These are phyloP conservation scores for Xylaria sp. DNA, from an alignment of 2,329 filamentous ascomycete genomes.

Conservation along the genomic window DNA sequence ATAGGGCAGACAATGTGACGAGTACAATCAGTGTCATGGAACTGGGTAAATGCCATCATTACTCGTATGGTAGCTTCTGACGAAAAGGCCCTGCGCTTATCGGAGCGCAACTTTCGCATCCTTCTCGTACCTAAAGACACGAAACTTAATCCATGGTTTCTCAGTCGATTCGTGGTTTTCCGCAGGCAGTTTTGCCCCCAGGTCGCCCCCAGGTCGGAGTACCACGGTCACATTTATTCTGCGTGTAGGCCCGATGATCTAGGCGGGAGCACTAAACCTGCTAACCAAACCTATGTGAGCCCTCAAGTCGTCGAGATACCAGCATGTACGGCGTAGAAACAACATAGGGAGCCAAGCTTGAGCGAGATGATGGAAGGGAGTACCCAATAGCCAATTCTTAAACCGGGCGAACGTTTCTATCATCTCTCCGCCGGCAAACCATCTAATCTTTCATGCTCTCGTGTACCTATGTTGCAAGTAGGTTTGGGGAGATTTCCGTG, in stretches of 20 bases:
- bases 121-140: neutral
- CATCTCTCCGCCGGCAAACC: too few species aligned
- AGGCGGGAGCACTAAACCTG: too few species aligned
- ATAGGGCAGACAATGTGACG: neutral
- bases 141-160: neutral
- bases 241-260: too few species aligned
- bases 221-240: neutral
- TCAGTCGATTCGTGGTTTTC: neutral
- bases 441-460: too few species aligned
- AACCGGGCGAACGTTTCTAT: too few species aligned
- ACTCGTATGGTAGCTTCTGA: neutral
- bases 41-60: neutral
- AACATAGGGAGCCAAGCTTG: too few species aligned
- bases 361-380: neutral
- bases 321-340: too few species aligned
- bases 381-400: too few species aligned
- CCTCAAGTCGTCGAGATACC: neutral
- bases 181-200: neutral
- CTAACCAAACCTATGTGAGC: too few species aligned
- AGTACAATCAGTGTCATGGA: neutral
- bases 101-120: neutral
- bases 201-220: neutral
- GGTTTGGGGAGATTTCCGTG: neutral
- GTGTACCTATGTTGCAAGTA: neutral
- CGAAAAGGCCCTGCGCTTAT: neutral